Conservation (phyloP, 2,329 filamentous ascomycete genomes). For the Nothopassalora personata region DNA sequence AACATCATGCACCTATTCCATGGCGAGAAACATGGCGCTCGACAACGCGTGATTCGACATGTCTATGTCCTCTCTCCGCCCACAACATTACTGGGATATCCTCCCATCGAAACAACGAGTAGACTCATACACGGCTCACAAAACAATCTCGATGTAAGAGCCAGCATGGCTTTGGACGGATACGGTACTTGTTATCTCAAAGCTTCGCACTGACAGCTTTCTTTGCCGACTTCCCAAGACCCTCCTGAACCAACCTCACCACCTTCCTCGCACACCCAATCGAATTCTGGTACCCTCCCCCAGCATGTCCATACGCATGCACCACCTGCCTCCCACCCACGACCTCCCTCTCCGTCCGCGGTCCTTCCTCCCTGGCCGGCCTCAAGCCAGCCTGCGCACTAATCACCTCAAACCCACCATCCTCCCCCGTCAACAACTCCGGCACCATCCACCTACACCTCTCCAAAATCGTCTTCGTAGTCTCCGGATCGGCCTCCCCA, state of each 20-base stretch:
- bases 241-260: constrained; percentile 26
- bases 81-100: too few relatives aligned
- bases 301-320: constrained; percentile 47
- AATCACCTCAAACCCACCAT: constrained; percentile 40
- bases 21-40: not conserved
- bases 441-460: constrained; percentile 33
- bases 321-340: constrained; percentile 34
- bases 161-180: not conserved
- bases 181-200: too few relatives aligned
- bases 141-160: not conserved
- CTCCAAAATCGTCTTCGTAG: constrained; percentile 36
- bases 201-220: constrained; percentile 15
- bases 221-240: constrained; percentile 11
- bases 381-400: constrained; percentile 41
- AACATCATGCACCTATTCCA: not conserved
- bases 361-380: constrained; percentile 40
- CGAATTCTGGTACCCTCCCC: constrained; percentile 39
- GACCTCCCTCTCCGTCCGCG: constrained; percentile 40
- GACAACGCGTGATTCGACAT: too few relatives aligned
- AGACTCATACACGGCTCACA: too few relatives aligned
- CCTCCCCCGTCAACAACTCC: constrained; percentile 31
- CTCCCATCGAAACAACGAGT: too few relatives aligned
- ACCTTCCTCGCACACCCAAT: constrained; percentile 27
- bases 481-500: constrained; percentile 28
- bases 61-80: too few relatives aligned